Evolutionary conservation across 768 basidiomycete genomes (phyloP), one percentile per base, ranked within the genome.

Genomic region (Scleroderma citrinum): DNA sequence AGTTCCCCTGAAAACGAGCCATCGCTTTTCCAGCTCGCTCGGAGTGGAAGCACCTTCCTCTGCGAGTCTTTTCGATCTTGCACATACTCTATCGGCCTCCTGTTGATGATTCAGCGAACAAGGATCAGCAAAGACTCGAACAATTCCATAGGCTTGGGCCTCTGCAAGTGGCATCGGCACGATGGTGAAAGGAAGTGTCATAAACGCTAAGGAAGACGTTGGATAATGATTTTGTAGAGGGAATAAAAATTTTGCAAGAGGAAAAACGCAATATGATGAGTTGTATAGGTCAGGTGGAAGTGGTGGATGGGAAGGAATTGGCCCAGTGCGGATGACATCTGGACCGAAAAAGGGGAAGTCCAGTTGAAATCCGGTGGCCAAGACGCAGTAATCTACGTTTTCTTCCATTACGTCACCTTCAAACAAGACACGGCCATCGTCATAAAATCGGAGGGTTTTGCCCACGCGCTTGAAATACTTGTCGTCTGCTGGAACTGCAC

Each of bases 111-210:
- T 75, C 7, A 88, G 65, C 19, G 72, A 63, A 21, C 62, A 60
- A 1, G 79, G 81, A 45, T 80, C 56, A 13, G 69, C 69, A 51
- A 87, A 85, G 0, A 75, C 78, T 20, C 72, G 71, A 19, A 82
- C 62, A 7, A 80, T 73, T 2, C 81, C 83, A 0, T 76, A 77
- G 1, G 84, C 83, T 66, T 95, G 93, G 0, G 78, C 80, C 64
- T 96, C 90, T 42, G 84, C 72, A 0, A 92, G 59, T 1, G 89
- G 91, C 50, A 94, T 77, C 3, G 92, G 92, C 0, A 75, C 75
- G 20, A 89, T 80, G 30, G 71, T 69, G 23, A 71, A 60, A 1
- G 72, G 71, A 11, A 90, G 75, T 2, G 86, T 80, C 44, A 86
- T 69, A 63, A 92, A 88, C 8, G 80, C 84, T 35, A 89, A 59